Percentiles rank a stretch among this genome's conserved stretches.
Conservation (phyloP, 2,329 filamentous ascomycete species). For the Orbilia ellipsospora region DNA sequence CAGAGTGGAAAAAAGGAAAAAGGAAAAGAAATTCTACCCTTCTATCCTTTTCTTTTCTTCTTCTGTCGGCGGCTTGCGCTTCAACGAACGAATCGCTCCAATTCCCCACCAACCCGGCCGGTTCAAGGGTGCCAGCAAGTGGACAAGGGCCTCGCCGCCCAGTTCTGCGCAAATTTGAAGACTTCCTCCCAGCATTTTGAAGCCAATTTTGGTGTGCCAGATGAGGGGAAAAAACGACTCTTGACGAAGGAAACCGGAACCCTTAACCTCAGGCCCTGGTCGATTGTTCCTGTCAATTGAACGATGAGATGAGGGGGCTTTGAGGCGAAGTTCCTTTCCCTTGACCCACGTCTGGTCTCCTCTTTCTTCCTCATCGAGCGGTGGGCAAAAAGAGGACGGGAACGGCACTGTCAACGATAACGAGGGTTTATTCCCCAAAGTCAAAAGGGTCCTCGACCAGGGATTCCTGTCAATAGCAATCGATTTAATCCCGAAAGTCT, state of each 20-base stretch:
- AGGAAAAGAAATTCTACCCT: conserved; percentile 20
- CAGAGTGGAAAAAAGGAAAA: conserved; percentile 10
- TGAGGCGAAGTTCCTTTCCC: conserved; percentile 21
- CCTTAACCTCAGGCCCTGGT: conserved; percentile 44
- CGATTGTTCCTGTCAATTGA: conserved; percentile 54
- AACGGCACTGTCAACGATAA: conserved; percentile 40
- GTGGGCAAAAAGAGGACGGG: conserved; percentile 22
- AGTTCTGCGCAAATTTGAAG: conserved; percentile 53
- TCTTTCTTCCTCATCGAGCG: conserved; percentile 2
- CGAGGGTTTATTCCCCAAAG: conserved; percentile 15
- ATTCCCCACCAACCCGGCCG: conserved; percentile 53
- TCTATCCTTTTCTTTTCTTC: conserved; percentile 44
- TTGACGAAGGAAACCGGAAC: conserved; percentile 30
- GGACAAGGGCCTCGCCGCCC: conserved; percentile 21
- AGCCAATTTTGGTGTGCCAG: conserved; percentile 32
- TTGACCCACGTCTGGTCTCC: conserved; percentile 9
- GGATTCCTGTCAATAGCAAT: conserved; percentile 42
- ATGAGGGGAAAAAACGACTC: conserved; percentile 34
- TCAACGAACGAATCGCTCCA: conserved; percentile 54
- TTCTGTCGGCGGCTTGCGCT: conserved; percentile 54
- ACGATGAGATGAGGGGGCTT: conserved; percentile 19
- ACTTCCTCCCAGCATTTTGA: conserved; percentile 33
- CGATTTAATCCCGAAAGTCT: conserved; percentile 21
- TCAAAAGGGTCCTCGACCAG: conserved; percentile 24
- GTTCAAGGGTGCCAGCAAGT: conserved; percentile 41